Base-by-base conservation (phyloP, 202 grass and related monocot genomes). In the Elaeis oleifera region DNA sequence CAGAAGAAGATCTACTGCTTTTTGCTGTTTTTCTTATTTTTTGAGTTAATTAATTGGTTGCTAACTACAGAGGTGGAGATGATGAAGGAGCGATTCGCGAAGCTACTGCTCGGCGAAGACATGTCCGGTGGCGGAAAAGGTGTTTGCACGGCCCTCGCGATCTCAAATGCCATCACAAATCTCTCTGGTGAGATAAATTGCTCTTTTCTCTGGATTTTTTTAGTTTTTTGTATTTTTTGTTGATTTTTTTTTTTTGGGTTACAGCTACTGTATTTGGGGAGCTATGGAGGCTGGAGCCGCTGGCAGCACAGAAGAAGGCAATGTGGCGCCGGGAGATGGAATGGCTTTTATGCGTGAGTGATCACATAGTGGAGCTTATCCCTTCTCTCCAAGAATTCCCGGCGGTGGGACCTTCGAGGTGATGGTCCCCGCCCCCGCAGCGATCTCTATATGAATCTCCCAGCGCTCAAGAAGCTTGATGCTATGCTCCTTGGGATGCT, bases 71-170 rank as follows among this genome's bases (percentile, higher is more conserved):
- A 94, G 76, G 56, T 89, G 69, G 94, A 99, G 73, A 99, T 99
- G 94, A 99, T 99, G 94, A 99, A 99, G 74, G 94, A 99, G 82
- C 83, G 94, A 25, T 99, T 99, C 78, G 94, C 94, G 0, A 99
- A 99, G 80, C 94, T 99, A 28, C 94, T 99, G 11, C 82, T 99
- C 19, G 94, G 94, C 16, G 94, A 99, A 81, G 94, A 99, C 82
- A 99, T 99, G 94, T 99, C 94, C 44, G 94, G 94, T 54, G 88
- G 94, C 61, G 94, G 94, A 71, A 99, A 99, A 74, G 94, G 94
- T 54, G 94, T 99, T 72, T 92, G 88, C 88, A 99, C 88, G 49
- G 94, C 88, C 52, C 94, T 99, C 44, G 94, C 94, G 74, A 76
- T 99, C 79, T 99, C 94, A 53, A 99, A 99, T 73, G 88, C 94